Percentiles rank a stretch among this genome's conserved stretches.
These are phyloP conservation scores for Ilyonectria sp. DNA, from an alignment of 2,329 filamentous ascomycete genomes.

Conservation along the genomic window DNA sequence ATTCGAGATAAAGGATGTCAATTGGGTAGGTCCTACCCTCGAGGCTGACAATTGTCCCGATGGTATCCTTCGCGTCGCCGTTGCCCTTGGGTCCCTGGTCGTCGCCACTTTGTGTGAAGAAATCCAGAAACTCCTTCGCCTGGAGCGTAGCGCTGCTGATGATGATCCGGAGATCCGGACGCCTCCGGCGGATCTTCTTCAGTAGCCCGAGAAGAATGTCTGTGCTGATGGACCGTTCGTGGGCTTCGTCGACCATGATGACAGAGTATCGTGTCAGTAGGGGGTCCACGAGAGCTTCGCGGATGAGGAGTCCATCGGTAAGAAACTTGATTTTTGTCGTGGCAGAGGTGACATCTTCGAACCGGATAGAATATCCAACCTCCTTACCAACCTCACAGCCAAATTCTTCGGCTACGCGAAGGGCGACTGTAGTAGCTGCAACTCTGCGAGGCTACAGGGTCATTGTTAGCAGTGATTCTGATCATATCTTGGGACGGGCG, in stretches of 20 bases:
- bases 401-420: conserved; percentile 91
- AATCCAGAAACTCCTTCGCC: conserved; percentile 86
- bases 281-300: conserved; percentile 94
- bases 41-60: conserved; percentile 78
- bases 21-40: conserved; percentile 93
- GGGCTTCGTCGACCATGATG: conserved; percentile 98
- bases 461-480: conserved; percentile 32
- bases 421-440: conserved; percentile 90
- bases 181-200: conserved; percentile 88
- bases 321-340: conserved; percentile 93
- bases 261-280: conserved; percentile 92
- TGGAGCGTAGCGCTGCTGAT: conserved; percentile 95
- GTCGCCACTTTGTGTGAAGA: conserved; percentile 72
- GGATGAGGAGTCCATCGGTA: conserved; percentile 91
- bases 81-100: conserved; percentile 48
- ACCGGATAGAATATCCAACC: conserved; percentile 91
- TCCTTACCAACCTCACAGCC: conserved; percentile 90
- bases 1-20: conserved; percentile 85
- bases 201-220: conserved; percentile 91
- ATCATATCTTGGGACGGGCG: conserved; percentile 29
- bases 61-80: conserved; percentile 49
- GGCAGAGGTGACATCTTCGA: conserved; percentile 92
- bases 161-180: conserved; percentile 87
- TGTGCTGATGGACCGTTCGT: conserved; percentile 93
- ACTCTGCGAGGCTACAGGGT: conserved; percentile 82